These are phyloP conservation scores for Brassica nigra DNA, from an alignment of 345 rosid species.

Conservation along the genomic window DNA sequence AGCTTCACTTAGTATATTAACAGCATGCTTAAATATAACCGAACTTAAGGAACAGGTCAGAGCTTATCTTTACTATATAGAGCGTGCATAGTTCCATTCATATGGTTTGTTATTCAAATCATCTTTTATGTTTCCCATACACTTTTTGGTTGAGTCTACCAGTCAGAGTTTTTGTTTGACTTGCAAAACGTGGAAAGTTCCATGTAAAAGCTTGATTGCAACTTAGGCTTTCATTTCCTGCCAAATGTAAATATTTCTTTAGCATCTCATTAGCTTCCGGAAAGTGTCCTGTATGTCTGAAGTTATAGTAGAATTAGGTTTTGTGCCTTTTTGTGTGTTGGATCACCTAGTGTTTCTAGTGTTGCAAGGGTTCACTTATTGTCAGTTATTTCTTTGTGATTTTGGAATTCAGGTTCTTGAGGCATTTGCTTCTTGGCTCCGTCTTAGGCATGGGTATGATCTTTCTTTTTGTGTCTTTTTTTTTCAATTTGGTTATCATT, in stretches of 20 bases:
- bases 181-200: no score
- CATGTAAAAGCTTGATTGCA: constrained; percentile 20
- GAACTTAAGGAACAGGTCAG: constrained; percentile 94
- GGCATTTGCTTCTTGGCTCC: constrained; percentile 99
- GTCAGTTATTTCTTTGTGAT: constrained; percentile 16
- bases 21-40: constrained; percentile 72
- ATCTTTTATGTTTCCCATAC: constrained; percentile 9
- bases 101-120: constrained; percentile 15
- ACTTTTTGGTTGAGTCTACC: background rate
- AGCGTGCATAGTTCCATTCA: background rate
- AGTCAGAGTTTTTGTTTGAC: no score
- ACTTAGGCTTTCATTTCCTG: constrained; percentile 7
- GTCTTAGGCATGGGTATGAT: constrained; percentile 81
- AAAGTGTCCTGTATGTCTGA: background rate
- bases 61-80: constrained; percentile 19
- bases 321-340: constrained; percentile 15
- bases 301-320: background rate
- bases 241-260: background rate
- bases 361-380: constrained; percentile 22
- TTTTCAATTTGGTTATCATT: constrained; percentile 5
- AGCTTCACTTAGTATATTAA: constrained; percentile 72
- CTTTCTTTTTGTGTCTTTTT: constrained; percentile 17
- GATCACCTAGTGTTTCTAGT: constrained; percentile 30
- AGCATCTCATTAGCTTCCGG: constrained; percentile 11
- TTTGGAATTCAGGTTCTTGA: constrained; percentile 81